Percentiles rank a stretch among this genome's conserved stretches.
Conservation (phyloP, 2,329 filamentous ascomycete species). For the Arachnopeziza araneosa region DNA sequence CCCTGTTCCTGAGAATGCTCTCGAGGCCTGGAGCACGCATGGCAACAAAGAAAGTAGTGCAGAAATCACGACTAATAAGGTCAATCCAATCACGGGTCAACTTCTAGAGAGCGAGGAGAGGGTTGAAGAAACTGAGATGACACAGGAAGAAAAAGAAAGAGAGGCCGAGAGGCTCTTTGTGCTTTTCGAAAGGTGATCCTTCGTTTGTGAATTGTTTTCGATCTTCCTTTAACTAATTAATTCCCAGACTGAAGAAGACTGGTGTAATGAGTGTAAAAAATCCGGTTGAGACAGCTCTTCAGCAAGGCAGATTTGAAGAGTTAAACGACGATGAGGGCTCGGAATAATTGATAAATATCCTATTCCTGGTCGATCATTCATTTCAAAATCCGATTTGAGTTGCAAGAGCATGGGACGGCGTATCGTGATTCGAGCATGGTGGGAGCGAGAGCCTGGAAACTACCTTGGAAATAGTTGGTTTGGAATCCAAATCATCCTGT, state of each 20-base stretch:
- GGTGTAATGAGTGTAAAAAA: slow-evolving; percentile 28
- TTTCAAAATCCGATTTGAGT: no score
- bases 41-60: slow-evolving; percentile 18
- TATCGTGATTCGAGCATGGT: no score
- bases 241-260: slow-evolving; percentile 24
- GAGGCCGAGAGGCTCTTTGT: slow-evolving; percentile 45
- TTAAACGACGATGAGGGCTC: slow-evolving; percentile 28
- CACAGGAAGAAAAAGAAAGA: slow-evolving; percentile 81
- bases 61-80: slow-evolving; percentile 21
- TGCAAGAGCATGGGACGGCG: no score
- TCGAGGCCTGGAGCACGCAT: slow-evolving; percentile 44
- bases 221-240: slow-evolving; percentile 5
- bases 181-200: slow-evolving; percentile 28
- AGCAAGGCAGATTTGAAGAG: slow-evolving; percentile 27
- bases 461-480: no score
- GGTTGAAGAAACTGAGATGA: slow-evolving; percentile 66
- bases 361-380: no score
- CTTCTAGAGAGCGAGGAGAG: slow-evolving; percentile 25
- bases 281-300: slow-evolving; percentile 23
- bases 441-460: no score
- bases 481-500: no score
- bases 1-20: slow-evolving; percentile 61
- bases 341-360: slow-evolving; percentile 6
- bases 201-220: neutral
- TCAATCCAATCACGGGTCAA: slow-evolving; percentile 30